phyloP scores from a whole-genome alignment of 345 rosid genomes.

The Hibiscus mutabilis region DNA sequence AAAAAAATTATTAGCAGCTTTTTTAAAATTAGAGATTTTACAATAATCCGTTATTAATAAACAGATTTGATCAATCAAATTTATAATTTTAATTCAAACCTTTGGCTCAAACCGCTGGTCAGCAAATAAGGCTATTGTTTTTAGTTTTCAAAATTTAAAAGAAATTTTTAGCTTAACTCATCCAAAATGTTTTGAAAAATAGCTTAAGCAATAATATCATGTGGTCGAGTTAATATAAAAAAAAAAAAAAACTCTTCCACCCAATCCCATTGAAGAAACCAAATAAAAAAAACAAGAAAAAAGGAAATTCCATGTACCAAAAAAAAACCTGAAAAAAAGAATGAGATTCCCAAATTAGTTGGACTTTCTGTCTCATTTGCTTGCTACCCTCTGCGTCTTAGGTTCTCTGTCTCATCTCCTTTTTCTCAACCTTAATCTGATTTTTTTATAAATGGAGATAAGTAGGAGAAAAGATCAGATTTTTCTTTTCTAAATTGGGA shows the following conservation, averaged over 20 bases:
- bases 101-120: no score
- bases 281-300: slow-evolving; percentile 1
- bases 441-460: slow-evolving; percentile 12
- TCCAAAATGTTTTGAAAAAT: no score
- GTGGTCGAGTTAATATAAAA: background rate
- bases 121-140: no score
- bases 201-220: background rate
- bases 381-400: slow-evolving; percentile 3
- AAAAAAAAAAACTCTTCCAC: background rate
- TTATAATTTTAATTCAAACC: no score
- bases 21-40: no score
- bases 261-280: background rate
- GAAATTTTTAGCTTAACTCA: no score
- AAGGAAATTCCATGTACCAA: background rate
- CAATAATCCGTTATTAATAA: no score
- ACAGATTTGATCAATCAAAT: no score
- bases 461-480: background rate
- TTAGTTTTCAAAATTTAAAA: no score
- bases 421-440: background rate
- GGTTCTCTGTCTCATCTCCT: slow-evolving; percentile 8
- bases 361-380: slow-evolving; percentile 11
- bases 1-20: no score
- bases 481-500: slow-evolving; percentile 1
- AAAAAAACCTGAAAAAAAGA: background rate
- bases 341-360: slow-evolving; percentile 5